Evolutionary conservation across 2,329 filamentous ascomycete species (phyloP).

Genomic region (Lomentospora prolificans): DNA sequence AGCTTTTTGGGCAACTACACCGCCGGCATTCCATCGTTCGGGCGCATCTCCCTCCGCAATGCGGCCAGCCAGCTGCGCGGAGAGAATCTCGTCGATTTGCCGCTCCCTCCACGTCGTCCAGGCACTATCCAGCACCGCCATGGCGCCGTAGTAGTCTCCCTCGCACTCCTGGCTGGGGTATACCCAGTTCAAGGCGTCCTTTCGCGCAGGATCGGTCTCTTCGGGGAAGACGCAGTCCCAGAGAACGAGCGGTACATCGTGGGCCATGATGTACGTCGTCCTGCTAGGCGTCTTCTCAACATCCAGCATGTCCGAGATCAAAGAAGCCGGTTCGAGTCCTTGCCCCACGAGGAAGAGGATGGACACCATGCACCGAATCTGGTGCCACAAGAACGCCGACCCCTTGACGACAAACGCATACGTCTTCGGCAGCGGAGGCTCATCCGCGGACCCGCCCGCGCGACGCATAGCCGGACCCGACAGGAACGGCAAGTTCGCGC

Average conservation of each 20-base stretch:
- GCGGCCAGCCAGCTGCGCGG: constrained; percentile 61
- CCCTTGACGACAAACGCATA: constrained; percentile 86
- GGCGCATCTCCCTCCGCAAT: constrained; percentile 30
- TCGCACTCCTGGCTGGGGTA: constrained; percentile 36
- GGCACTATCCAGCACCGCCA: constrained; percentile 60
- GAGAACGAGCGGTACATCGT: constrained; percentile 79
- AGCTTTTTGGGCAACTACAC: constrained; percentile 21
- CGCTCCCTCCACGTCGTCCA: constrained; percentile 76
- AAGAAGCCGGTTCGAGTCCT: constrained; percentile 64
- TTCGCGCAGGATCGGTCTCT: constrained; percentile 23
- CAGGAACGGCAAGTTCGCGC: constrained; percentile 47
- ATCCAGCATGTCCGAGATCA: constrained; percentile 70
- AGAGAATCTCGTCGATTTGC: constrained; percentile 85
- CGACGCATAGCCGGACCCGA: constrained; percentile 21
- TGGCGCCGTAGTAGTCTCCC: constrained; percentile 59
- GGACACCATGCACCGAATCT: constrained; percentile 89
- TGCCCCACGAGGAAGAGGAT: constrained; percentile 90
- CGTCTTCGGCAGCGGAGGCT: constrained; percentile 45
- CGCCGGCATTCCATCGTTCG: constrained; percentile 1
- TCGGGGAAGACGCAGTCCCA: constrained; percentile 86
- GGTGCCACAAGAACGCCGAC: constrained; percentile 94
- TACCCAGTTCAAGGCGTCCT: constrained; percentile 64
- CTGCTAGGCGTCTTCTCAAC: constrained; percentile 59
- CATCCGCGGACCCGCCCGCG: constrained; percentile 8
- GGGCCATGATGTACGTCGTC: constrained; percentile 84